phyloP scores from a whole-genome alignment of 345 rosid genomes.

The Ceriops decandra region DNA sequence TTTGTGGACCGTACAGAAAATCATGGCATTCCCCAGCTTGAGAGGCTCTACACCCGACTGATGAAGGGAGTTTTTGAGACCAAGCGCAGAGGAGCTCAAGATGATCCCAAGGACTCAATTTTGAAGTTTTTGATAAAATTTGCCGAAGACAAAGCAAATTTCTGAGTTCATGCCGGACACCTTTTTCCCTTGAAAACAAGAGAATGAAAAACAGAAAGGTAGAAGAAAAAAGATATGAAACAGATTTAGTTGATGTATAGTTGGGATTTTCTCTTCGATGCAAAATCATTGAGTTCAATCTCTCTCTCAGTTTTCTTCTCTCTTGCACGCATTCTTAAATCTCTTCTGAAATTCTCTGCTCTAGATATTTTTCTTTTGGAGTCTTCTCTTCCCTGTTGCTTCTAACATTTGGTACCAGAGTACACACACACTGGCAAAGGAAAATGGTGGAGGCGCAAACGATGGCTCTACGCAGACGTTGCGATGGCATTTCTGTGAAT shows the following conservation, averaged over 20 bases:
- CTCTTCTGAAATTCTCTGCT: no score
- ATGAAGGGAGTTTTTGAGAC: slow-evolving; percentile 69
- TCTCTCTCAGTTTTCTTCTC: neutral
- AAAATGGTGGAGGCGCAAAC: no score
- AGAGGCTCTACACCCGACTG: slow-evolving; percentile 69
- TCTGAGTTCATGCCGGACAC: slow-evolving; percentile 35
- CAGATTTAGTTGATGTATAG: slow-evolving; percentile 41
- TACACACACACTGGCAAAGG: no score
- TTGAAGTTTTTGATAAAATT: slow-evolving; percentile 78
- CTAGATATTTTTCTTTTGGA: no score
- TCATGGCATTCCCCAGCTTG: slow-evolving; percentile 76
- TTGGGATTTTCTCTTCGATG: slow-evolving; percentile 52
- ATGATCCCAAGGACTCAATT: slow-evolving; percentile 60
- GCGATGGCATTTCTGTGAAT: no score
- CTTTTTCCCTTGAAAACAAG: slow-evolving; percentile 8
- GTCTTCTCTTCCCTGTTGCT: no score
- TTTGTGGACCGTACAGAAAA: slow-evolving; percentile 53
- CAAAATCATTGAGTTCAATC: slow-evolving; percentile 29
- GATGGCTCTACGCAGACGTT: no score
- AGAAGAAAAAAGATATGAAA: neutral
- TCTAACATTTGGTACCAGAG: no score
- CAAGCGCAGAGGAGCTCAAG: slow-evolving; percentile 41
- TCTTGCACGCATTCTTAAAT: no score
- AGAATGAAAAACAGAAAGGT: neutral
- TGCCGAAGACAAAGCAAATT: slow-evolving; percentile 64